Conservation (phyloP, 2,329 filamentous ascomycete genomes). For the Fusarium sp. region DNA sequence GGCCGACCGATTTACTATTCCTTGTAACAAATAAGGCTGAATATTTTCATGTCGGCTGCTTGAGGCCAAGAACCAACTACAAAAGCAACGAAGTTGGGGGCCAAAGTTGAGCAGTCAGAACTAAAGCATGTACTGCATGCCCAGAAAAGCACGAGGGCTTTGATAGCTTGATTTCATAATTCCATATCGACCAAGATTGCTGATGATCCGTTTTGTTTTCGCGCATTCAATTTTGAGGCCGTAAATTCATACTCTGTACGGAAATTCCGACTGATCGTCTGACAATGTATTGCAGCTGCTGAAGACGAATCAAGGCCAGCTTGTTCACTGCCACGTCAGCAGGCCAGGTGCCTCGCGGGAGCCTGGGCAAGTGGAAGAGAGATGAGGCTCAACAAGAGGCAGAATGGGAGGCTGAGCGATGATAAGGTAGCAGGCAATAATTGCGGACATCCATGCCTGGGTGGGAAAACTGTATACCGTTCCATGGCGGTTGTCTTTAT, state of each 20-base stretch:
- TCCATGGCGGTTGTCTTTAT: too few species aligned
- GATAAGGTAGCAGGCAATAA: too few species aligned
- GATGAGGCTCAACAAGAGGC: conserved; percentile 40
- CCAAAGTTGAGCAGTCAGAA: conserved; percentile 16
- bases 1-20: conserved; percentile 4
- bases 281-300: conserved; percentile 34
- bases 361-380: conserved; percentile 3
- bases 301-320: conserved; percentile 14
- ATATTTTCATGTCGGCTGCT: neutral
- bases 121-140: conserved; percentile 21
- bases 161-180: conserved; percentile 16
- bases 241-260: conserved; percentile 3
- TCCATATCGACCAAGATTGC: neutral
- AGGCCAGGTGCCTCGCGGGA: conserved; percentile 24
- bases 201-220: conserved; percentile 1
- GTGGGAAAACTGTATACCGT: neutral
- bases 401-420: conserved; percentile 18
- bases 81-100: conserved; percentile 33
- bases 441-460: neutral
- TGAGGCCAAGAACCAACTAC: neutral
- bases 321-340: conserved; percentile 42
- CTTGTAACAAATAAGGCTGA: conserved; percentile 13
- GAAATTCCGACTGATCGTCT: conserved; percentile 21
- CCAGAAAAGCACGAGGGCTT: conserved; percentile 3
- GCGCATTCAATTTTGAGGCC: conserved; percentile 26